These are phyloP conservation scores for Coemansia sp. DNA, from an alignment of 192 early-diverging fungal species.

Conservation along the genomic window DNA sequence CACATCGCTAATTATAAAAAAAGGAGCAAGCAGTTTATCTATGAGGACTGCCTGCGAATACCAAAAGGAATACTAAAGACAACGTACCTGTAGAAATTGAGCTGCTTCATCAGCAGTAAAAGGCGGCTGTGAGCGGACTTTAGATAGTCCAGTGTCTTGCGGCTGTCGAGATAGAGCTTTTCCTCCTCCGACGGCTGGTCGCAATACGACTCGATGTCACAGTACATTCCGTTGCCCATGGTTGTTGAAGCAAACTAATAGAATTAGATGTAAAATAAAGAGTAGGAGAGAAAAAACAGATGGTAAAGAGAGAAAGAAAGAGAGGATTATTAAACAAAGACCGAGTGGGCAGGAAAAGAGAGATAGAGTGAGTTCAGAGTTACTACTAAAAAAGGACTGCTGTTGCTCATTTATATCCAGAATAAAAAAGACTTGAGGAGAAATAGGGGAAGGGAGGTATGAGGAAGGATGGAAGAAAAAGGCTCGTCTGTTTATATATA, in stretches of 20 bases:
- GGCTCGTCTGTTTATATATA: not conserved
- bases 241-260: not conserved
- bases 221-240: conserved; percentile 53
- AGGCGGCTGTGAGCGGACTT: conserved; percentile 30
- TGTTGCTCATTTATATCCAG: conserved; percentile 3
- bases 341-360: not conserved
- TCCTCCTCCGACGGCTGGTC: conserved; percentile 21
- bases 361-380: conserved; percentile 1
- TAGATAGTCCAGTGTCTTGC: conserved; percentile 34
- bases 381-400: conserved; percentile 2
- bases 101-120: conserved; percentile 26
- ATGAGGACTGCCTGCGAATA: not conserved
- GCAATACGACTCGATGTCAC: conserved; percentile 27
- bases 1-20: not conserved
- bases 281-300: conserved; percentile 3
- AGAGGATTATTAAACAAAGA: not conserved
- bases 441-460: not conserved
- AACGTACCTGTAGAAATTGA: conserved; percentile 34
- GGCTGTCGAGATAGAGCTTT: conserved; percentile 26
- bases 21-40: not conserved
- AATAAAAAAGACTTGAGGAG: conserved; percentile 1
- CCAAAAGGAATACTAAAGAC: not conserved
- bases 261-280: not conserved
- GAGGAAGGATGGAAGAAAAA: not conserved
- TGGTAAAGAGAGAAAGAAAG: not conserved